Percentiles rank a stretch among this genome's conserved stretches.
Conservation (phyloP, 441 rosid genomes). For the Gossypium laxum region DNA sequence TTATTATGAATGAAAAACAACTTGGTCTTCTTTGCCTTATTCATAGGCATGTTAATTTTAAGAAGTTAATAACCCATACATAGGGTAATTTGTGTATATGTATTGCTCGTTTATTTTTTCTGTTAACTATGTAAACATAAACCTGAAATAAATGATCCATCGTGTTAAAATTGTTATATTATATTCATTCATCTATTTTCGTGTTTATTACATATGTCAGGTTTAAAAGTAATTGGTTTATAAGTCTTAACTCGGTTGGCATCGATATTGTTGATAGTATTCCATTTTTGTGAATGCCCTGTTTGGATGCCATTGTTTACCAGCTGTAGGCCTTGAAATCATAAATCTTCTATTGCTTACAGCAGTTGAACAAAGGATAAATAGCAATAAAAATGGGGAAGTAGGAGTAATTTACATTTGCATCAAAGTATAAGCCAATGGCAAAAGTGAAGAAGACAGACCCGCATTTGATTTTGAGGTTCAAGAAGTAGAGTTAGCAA, state of each 20-base stretch:
- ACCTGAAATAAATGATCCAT: neutral
- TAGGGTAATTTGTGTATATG: neutral
- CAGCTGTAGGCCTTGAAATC: neutral
- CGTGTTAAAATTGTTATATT: neutral
- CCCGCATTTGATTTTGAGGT: neutral
- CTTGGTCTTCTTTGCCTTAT: neutral
- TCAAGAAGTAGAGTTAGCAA: slow-evolving; percentile 40
- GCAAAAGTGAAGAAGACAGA: neutral
- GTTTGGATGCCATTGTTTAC: neutral
- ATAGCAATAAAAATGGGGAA: slow-evolving; percentile 8
- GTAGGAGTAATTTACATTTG: neutral
- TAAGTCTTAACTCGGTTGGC: neutral
- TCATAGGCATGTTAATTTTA: neutral
- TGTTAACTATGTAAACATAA: neutral
- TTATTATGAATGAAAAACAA: neutral
- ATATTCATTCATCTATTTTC: neutral
- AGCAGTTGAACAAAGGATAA: slow-evolving; percentile 6
- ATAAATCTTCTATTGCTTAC: slow-evolving; percentile 1
- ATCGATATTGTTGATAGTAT: no score
- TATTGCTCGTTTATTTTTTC: neutral
- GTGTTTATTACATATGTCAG: neutral
- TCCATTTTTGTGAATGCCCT: neutral
- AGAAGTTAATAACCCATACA: no score
- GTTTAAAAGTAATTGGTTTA: neutral
- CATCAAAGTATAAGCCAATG: neutral